Evolutionary conservation across 495 filamentous ascomycete genomes (phyloP).

Genomic region (Talaromyces liani): DNA sequence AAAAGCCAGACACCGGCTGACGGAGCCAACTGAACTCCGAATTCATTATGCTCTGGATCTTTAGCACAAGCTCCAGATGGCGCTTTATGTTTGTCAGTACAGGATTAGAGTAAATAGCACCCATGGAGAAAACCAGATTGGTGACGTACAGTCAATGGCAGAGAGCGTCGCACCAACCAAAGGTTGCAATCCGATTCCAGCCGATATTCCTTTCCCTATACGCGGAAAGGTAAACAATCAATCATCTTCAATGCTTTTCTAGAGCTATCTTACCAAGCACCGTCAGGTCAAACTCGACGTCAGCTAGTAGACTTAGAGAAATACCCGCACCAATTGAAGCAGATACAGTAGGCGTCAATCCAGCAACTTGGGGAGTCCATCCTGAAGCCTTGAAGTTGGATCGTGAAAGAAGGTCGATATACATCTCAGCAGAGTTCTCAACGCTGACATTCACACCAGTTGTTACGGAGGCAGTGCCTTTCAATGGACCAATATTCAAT

Average conservation of each 20-base stretch:
- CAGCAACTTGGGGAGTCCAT: conserved; percentile 22
- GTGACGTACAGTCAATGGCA: conserved; percentile 19
- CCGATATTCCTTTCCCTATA: conserved; percentile 24
- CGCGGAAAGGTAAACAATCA: not conserved
- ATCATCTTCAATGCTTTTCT: not conserved
- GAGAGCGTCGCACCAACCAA: conserved; percentile 19
- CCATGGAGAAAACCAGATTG: not conserved
- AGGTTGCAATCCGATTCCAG: conserved; percentile 26
- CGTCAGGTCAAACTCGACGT: conserved; percentile 19
- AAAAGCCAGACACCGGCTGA: conserved; percentile 14
- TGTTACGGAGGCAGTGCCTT: conserved; percentile 18
- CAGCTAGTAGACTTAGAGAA: conserved; percentile 19
- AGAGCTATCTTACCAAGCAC: conserved; percentile 17
- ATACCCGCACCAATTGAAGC: conserved; percentile 19
- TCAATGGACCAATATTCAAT: conserved; percentile 18
- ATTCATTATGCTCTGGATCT: conserved; percentile 8
- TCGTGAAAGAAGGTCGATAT: conserved; percentile 22
- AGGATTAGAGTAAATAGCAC: not conserved
- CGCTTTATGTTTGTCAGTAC: conserved; percentile 12
- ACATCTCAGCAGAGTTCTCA: conserved; percentile 20
- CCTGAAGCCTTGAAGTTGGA: conserved; percentile 19
- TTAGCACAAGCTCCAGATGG: conserved; percentile 11
- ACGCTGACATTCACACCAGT: conserved; percentile 15
- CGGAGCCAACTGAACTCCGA: conserved; percentile 14
- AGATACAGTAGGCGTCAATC: conserved; percentile 17